A percentile compares a stretch with the other conserved stretches of the same genome.
These are phyloP conservation scores for Rutstroemia sp. DNA, from an alignment of 2,329 filamentous ascomycete genomes.

Conservation along the genomic window DNA sequence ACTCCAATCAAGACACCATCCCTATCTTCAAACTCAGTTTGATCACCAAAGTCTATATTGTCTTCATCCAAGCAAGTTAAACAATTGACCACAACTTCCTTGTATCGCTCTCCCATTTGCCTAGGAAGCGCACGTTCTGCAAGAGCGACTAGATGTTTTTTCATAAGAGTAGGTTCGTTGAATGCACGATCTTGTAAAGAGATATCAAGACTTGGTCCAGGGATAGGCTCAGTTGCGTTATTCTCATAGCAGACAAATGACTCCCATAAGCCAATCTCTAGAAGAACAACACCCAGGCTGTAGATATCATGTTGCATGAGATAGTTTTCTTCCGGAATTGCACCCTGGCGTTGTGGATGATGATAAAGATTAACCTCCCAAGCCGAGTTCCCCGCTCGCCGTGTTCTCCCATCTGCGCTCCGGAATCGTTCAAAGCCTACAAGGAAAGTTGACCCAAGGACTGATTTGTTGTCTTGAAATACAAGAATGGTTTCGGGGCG, in stretches of 20 bases:
- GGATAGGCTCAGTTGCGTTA: neutral
- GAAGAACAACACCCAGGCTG: constrained; percentile 14
- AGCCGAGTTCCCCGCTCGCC: constrained; percentile 4
- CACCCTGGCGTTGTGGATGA: constrained; percentile 16
- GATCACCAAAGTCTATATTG: constrained; percentile 14
- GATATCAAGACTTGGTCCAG: neutral
- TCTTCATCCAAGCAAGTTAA: constrained; percentile 17
- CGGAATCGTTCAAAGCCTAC: constrained; percentile 15
- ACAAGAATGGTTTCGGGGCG: constrained; percentile 10
- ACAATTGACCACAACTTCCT: constrained; percentile 11
- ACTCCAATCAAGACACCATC: constrained; percentile 19
- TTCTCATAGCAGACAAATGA: constrained; percentile 12
- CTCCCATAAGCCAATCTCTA: constrained; percentile 17
- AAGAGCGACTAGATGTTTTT: constrained; percentile 12
- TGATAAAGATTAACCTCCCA: constrained; percentile 19
- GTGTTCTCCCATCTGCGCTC: constrained; percentile 9
- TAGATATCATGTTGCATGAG: constrained; percentile 23
- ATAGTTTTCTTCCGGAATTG: constrained; percentile 11
- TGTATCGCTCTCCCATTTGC: constrained; percentile 12
- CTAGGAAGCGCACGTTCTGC: constrained; percentile 9
- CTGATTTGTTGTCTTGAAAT: constrained; percentile 2
- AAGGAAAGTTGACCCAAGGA: constrained; percentile 7
- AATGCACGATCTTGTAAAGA: neutral
- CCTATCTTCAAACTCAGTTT: constrained; percentile 13
- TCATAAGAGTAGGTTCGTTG: constrained; percentile 4